These are phyloP conservation scores for Fusarium sp. DNA, from an alignment of 2,329 filamentous ascomycete genomes.

Conservation along the genomic window DNA sequence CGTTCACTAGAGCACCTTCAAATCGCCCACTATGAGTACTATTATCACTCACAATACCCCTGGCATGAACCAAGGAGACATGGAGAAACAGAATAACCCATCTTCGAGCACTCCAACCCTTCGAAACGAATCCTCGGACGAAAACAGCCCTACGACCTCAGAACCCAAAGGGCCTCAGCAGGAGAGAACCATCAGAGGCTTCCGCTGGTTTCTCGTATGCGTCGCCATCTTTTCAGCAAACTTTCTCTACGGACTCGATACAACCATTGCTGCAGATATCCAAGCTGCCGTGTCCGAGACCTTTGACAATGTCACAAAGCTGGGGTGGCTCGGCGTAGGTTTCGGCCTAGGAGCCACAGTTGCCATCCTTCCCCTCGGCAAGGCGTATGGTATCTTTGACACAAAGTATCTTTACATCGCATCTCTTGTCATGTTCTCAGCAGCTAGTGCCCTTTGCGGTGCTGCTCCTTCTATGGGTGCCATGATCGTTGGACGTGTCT, in stretches of 20 bases:
- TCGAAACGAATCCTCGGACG: not conserved
- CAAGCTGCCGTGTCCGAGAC: conserved; percentile 28
- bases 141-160: not conserved
- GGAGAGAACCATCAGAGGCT: conserved; percentile 22
- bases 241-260: conserved; percentile 39
- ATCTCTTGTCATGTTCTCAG: conserved; percentile 42
- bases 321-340: conserved; percentile 34
- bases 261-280: conserved; percentile 32
- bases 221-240: conserved; percentile 32
- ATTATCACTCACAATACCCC: not conserved
- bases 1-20: not conserved
- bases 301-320: conserved; percentile 33
- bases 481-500: conserved; percentile 58
- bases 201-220: conserved; percentile 36
- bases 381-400: conserved; percentile 51
- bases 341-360: conserved; percentile 33
- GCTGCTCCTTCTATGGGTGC: conserved; percentile 57
- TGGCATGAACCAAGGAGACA: not conserved
- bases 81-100: not conserved
- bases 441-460: conserved; percentile 53
- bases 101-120: not conserved
- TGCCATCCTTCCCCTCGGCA: conserved; percentile 32
- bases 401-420: conserved; percentile 54
- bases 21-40: not conserved
- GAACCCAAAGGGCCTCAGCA: conserved; percentile 6